Percentiles rank a stretch among this genome's conserved stretches.
Conservation (phyloP, 2,329 filamentous ascomycete genomes). For the Allantophomopsis lycopodina region DNA sequence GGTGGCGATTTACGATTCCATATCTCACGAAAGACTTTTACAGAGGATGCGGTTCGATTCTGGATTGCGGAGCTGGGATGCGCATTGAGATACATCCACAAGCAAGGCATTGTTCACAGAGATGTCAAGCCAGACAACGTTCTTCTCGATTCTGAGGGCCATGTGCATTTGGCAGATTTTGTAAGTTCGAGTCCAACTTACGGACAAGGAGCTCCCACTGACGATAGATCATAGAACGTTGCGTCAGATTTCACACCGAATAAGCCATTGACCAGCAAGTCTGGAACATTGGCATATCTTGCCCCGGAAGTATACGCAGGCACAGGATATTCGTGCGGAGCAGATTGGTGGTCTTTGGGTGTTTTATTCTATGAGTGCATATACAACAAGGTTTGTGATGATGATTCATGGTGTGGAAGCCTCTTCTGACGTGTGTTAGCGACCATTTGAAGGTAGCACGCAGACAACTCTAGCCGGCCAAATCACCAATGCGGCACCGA, state of each 20-base stretch:
- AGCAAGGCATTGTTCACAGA: constrained; percentile 77
- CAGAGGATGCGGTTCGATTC: constrained; percentile 89
- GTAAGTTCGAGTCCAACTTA: constrained; percentile 35
- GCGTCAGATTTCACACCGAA: constrained; percentile 82
- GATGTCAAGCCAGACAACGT: constrained; percentile 92
- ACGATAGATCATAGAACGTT: constrained; percentile 59
- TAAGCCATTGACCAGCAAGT: constrained; percentile 83
- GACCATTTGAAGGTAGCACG: constrained; percentile 84
- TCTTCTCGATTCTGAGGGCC: constrained; percentile 73
- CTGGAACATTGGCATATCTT: constrained; percentile 87
- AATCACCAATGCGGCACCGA: constrained; percentile 70
- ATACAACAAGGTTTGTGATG: constrained; percentile 71
- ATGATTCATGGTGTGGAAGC: not conserved
- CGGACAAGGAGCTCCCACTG: constrained; percentile 4
- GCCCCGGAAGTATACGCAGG: constrained; percentile 92
- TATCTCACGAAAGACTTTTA: constrained; percentile 95
- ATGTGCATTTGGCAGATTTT: constrained; percentile 96
- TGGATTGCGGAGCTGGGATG: constrained; percentile 95
- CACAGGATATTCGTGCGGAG: constrained; percentile 75
- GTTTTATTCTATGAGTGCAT: constrained; percentile 99
- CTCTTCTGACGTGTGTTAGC: constrained; percentile 29
- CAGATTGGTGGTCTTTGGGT: constrained; percentile 97
- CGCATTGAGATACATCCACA: constrained; percentile 75
- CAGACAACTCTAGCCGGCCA: constrained; percentile 68
- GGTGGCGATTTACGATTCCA: constrained; percentile 94